Conservation (phyloP, 2,329 filamentous ascomycete genomes). For the Aspergillus tanneri region DNA sequence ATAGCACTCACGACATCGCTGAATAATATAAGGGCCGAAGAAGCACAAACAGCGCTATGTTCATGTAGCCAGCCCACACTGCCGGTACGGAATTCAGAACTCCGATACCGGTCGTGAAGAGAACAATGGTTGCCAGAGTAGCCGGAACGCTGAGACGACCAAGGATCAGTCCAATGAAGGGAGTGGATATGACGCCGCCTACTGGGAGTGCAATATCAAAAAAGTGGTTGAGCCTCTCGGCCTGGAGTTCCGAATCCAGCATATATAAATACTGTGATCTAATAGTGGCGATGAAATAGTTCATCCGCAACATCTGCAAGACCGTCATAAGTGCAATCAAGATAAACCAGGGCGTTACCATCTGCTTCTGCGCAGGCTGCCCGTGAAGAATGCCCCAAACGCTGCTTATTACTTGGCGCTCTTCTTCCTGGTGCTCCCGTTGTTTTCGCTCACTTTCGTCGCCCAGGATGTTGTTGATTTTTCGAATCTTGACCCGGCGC, state of each 20-base stretch:
- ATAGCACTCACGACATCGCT: constrained; percentile 69
- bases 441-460: constrained; percentile 59
- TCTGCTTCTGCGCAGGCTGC: constrained; percentile 66
- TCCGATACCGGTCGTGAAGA: constrained; percentile 71
- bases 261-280: constrained; percentile 78
- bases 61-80: constrained; percentile 65
- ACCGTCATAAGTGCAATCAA: constrained; percentile 80
- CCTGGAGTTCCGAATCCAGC: constrained; percentile 60
- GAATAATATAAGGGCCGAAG: constrained; percentile 91
- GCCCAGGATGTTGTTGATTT: constrained; percentile 70
- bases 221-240: constrained; percentile 72
- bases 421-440: constrained; percentile 62
- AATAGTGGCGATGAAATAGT: constrained; percentile 89
- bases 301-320: constrained; percentile 77
- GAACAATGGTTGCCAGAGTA: constrained; percentile 68
- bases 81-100: constrained; percentile 71
- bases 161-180: constrained; percentile 78
- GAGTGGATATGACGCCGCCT: constrained; percentile 76
- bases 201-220: constrained; percentile 81
- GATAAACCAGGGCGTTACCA: constrained; percentile 80
- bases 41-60: constrained; percentile 77
- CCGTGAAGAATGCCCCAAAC: constrained; percentile 85
- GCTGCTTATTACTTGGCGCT: constrained; percentile 67
- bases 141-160: constrained; percentile 72
- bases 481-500: constrained; percentile 62